Base-by-base conservation (phyloP, 495 filamentous ascomycete genomes). In the Collariella sp. region DNA sequence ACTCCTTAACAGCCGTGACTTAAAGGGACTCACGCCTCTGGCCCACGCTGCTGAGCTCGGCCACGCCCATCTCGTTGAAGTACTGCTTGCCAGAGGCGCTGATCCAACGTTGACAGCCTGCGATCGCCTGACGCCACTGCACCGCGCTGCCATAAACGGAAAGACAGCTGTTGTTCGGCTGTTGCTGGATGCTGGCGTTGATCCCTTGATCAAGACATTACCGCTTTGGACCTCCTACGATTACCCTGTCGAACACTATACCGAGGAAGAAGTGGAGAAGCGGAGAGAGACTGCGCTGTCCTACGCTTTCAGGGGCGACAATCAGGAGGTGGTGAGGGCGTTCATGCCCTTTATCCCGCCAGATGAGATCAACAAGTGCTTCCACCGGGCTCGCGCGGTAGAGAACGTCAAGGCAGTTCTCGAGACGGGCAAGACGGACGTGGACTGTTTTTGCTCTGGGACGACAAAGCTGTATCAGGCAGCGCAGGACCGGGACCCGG, bases 121-220 rank as follows among this genome's bases (percentile, higher is more conserved):
- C 22, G 24, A 43, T 20, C 64, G 60, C 2, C 33, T 62, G 13
- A 64, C 52, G 41, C 67, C 63, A 11, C 43, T 70, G 9, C 63
- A 69, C 46, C 45, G 57, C 13, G 68, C 67, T 11, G 62, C 50
- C 9, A 7, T 15, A 9, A 35, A 48, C 1, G 44, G 52, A 10
- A 55, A 52, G 41, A 41, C 53, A 2, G 38, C 19, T 0, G 54
- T 63, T 20, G 58, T 67, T 18, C 50, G 24, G 13, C 6, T 62
- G 1, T 35, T 70, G 18, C 52, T 66, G 13, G 50, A 56, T 26
- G 63, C 65, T 13, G 67, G 67, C 3, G 60, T 65, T 10, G 50
- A 63, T 43, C 67, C 67, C 6, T 58, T 64, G 2, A 42, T 40
- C 19, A 70, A 64, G 49, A 57, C 64, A 2, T 52, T n/a, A 16